A percentile compares a stretch with the other conserved stretches of the same genome.
Evolutionary conservation across 2,329 filamentous ascomycete genomes (phyloP).

Genomic region (Sclerotinia sclerotiorum): DNA sequence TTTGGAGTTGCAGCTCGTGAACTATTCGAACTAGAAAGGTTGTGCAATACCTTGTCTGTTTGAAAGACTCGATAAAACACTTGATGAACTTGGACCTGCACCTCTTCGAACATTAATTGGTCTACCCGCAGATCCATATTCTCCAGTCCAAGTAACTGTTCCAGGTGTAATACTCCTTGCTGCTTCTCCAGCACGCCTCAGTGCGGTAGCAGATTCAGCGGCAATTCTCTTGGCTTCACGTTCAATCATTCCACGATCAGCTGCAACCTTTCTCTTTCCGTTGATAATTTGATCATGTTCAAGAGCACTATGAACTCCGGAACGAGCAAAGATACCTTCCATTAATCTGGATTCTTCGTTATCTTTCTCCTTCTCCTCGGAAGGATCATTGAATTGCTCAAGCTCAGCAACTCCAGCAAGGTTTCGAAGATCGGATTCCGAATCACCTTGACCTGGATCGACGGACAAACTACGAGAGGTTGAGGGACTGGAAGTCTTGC

Average conservation of each 20-base stretch:
- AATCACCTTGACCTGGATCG: conserved; percentile 34
- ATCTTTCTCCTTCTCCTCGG: conserved; percentile 43
- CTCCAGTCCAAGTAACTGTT: conserved; percentile 91
- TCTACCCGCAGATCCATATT: conserved; percentile 73
- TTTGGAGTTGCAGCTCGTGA: conserved; percentile 51
- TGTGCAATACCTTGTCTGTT: conserved; percentile 49
- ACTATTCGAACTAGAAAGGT: conserved; percentile 45
- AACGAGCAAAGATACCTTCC: conserved; percentile 82
- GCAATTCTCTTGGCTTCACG: conserved; percentile 80
- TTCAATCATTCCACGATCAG: conserved; percentile 76
- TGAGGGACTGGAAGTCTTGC: conserved; percentile 42
- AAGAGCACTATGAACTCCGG: conserved; percentile 84
- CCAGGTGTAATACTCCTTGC: conserved; percentile 75
- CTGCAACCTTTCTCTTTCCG: conserved; percentile 67
- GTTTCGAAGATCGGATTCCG: conserved; percentile 50
- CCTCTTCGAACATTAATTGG: conserved; percentile 52
- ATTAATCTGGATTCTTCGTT: conserved; percentile 74
- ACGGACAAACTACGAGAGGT: conserved; percentile 19
- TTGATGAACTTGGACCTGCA: conserved; percentile 54
- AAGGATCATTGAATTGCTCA: conserved; percentile 57
- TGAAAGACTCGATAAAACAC: conserved; percentile 57
- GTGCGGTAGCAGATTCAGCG: conserved; percentile 71
- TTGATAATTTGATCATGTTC: conserved; percentile 92
- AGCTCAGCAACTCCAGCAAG: conserved; percentile 62
- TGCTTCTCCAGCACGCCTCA: conserved; percentile 70